Evolutionary conservation across 495 filamentous ascomycete genomes (phyloP), one percentile per base, ranked within the genome.

Genomic region (Penicillium alfredii): DNA sequence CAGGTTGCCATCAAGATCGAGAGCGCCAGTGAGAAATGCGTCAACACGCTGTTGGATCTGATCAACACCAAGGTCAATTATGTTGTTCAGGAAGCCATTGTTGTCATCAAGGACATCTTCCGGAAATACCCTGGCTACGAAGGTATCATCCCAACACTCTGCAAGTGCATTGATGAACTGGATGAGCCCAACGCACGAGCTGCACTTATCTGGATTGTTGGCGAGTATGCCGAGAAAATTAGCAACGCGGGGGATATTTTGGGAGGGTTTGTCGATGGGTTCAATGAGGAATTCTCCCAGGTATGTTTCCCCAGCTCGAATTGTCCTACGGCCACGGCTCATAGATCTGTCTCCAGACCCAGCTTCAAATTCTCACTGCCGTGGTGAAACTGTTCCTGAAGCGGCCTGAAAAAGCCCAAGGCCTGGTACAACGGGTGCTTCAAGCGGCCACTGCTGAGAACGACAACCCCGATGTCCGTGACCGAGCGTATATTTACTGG

Each of bases 1-100:
- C 93, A 98, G 55, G 87, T 90, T 35, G 92, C 92, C 17, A 97
- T 98, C 66, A 98, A 98, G 68, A 95, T 98, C 48, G 92, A 97
- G 60, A 78, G 74, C 33, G 86, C 88, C 7, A 89, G 83, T 44
- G 88, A 95, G 61, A 88, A 86, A 62, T 96, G 90, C 49, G 92
- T 98, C 43, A 94, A 95, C 53, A 85, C 88, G 3, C 66, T 98
- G 13, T 69, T 97, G 39, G 92, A 98, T 53, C 67, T 98, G 12
- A 94, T 98, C 50, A 83, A 87, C 42, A 94, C 87, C 29, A 97
- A 97, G 64, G 89, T 97, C 53, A 95, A 95, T 68, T 98, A 98
- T 57, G 93, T 98, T 32, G 92, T 98, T 8, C 92, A 98, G 60
- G 92, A 98, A 62, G 93, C 88, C 2, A 85, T 97, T 41, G 87